Evolutionary conservation across 257 asterid genomes (phyloP).

Genomic region (Solanum pinnatisectum): DNA sequence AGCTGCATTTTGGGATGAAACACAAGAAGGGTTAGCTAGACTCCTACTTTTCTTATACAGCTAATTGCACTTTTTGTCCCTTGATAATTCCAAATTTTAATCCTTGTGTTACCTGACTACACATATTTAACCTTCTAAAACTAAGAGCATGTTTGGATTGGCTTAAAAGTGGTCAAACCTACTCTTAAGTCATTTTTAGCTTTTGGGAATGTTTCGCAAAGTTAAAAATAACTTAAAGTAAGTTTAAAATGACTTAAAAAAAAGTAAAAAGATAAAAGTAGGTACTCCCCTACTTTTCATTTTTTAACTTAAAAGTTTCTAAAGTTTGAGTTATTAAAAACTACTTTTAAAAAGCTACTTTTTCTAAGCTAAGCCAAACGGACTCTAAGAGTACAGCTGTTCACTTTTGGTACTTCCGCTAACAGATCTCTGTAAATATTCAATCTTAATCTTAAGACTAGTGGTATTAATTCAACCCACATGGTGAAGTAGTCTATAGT

Average conservation of each 20-base stretch:
- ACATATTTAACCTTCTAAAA: background rate
- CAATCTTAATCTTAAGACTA: background rate
- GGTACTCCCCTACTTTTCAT: background rate
- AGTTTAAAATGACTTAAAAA: background rate
- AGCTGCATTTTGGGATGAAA: background rate
- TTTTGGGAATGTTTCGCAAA: background rate
- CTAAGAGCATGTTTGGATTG: background rate
- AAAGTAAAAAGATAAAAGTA: background rate
- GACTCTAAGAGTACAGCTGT: background rate
- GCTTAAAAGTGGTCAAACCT: background rate
- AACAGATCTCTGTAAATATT: background rate
- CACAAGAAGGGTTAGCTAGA: background rate
- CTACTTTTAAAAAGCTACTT: background rate
- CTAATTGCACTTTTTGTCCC: background rate
- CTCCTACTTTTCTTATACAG: background rate
- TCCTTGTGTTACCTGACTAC: background rate
- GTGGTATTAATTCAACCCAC: background rate
- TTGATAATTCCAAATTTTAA: background rate
- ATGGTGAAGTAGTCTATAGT: background rate
- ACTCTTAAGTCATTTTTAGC: background rate
- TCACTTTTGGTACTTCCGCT: background rate
- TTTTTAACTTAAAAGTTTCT: background rate
- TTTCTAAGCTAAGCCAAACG: background rate
- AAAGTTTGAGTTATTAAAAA: too few relatives aligned
- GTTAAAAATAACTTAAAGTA: background rate